Conservation (phyloP, 805 yeast species). For the Lipomyces kockii region DNA sequence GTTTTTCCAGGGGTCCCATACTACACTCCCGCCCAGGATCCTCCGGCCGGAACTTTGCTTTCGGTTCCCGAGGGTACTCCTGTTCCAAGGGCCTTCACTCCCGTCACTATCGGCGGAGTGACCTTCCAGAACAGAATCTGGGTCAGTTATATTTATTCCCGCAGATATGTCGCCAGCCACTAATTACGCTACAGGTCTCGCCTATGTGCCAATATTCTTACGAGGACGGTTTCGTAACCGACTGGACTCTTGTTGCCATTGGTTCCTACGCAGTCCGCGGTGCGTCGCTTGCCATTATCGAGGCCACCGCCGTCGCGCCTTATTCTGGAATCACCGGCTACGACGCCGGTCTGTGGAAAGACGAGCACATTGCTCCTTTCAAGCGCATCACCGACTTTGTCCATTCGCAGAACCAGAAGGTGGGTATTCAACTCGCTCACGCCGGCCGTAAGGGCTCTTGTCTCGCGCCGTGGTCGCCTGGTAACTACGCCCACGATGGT, state of each 20-base stretch:
- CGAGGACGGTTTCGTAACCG: slow-evolving; percentile 50
- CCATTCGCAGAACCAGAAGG: slow-evolving; percentile 49
- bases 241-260: slow-evolving; percentile 57
- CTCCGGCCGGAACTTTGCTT: slow-evolving; percentile 47
- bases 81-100: slow-evolving; percentile 52
- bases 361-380: slow-evolving; percentile 53
- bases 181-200: slow-evolving; percentile 18
- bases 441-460: slow-evolving; percentile 58
- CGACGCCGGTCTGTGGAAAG: slow-evolving; percentile 58
- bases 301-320: slow-evolving; percentile 51
- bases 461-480: slow-evolving; percentile 41
- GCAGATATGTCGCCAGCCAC: slow-evolving; percentile 53
- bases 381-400: slow-evolving; percentile 50
- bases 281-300: slow-evolving; percentile 55
- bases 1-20: slow-evolving; percentile 27
- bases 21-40: slow-evolving; percentile 46
- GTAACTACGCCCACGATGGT: slow-evolving; percentile 28
- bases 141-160: slow-evolving; percentile 31
- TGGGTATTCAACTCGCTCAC: slow-evolving; percentile 62
- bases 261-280: slow-evolving; percentile 56
- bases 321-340: slow-evolving; percentile 53
- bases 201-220: slow-evolving; percentile 55
- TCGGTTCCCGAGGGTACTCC: slow-evolving; percentile 35
- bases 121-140: slow-evolving; percentile 57
- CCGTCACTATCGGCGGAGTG: slow-evolving; percentile 50